Percentiles rank a stretch among this genome's conserved stretches.
These are phyloP conservation scores for Infundibulicybe gibba DNA, from an alignment of 768 basidiomycete species.

Conservation along the genomic window DNA sequence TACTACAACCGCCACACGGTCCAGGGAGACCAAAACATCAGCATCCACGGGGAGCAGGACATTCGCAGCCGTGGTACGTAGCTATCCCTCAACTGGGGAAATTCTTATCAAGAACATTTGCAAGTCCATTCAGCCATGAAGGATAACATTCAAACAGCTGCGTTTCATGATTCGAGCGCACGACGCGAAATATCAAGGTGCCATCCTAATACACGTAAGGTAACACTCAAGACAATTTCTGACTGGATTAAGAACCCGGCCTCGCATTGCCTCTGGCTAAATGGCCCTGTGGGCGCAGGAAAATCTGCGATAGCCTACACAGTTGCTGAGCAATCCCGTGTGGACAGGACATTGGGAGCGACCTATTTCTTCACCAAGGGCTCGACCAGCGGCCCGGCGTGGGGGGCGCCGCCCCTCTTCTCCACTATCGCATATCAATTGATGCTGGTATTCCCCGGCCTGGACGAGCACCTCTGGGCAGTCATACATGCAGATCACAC, in stretches of 20 bases:
- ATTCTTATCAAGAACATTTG: no score
- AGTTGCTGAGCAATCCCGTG: slow-evolving; percentile 4
- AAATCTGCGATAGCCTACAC: slow-evolving; percentile 3
- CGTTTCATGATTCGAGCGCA: no score
- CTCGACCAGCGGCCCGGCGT: slow-evolving; percentile 1
- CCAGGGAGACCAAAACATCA: no score
- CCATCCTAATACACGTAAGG: no score
- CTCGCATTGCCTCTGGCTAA: slow-evolving; percentile 2
- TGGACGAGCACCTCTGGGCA: slow-evolving; percentile 1
- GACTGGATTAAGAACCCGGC: slow-evolving; percentile 5
- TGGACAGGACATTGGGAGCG: background rate
- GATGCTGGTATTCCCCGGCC: slow-evolving; percentile 4
- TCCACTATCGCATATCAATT: slow-evolving; percentile 5
- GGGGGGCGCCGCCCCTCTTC: slow-evolving; percentile 1
- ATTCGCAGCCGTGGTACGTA: no score
- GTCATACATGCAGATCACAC: slow-evolving; percentile 3
- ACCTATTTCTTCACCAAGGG: slow-evolving; percentile 10
- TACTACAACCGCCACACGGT: no score
- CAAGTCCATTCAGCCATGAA: no score
- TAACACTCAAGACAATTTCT: background rate
- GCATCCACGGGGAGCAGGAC: no score
- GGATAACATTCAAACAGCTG: no score
- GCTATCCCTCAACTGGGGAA: no score
- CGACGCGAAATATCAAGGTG: no score
- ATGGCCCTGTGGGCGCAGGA: background rate